Percentiles rank a stretch among this genome's conserved stretches.
Conservation (phyloP, 1,284 basidiomycete genomes). For the Xanthoconium separans region DNA sequence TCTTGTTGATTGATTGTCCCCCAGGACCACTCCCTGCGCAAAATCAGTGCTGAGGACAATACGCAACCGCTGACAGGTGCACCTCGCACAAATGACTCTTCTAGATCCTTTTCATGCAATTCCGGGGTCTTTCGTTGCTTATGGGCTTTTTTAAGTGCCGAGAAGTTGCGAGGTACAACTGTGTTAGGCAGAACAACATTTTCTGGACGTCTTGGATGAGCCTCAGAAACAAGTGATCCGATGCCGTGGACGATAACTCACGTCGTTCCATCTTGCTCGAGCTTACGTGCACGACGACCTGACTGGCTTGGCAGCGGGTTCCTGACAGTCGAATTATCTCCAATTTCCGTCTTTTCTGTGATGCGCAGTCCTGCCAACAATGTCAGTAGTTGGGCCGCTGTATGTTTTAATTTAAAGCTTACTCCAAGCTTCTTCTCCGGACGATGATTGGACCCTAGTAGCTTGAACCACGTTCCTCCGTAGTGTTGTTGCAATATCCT, state of each 20-base stretch:
- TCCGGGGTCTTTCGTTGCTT: constrained; percentile 61
- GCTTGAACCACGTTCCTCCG: constrained; percentile 75
- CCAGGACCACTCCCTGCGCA: constrained; percentile 74
- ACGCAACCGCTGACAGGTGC: constrained; percentile 17
- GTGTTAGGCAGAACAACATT: constrained; percentile 42
- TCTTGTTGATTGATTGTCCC: constrained; percentile 85
- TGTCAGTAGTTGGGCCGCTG: constrained; percentile 1
- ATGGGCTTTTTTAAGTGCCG: constrained; percentile 67
- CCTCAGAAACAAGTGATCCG: constrained; percentile 25
- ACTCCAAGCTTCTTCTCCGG: constrained; percentile 57
- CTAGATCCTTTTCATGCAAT: constrained; percentile 68
- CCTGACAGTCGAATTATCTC: constrained; percentile 71
- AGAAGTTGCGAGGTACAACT: constrained; percentile 48
- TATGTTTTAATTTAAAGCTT: constrained; percentile 19
- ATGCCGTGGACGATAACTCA: constrained; percentile 27
- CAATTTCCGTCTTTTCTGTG: constrained; percentile 70
- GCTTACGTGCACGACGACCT: constrained; percentile 45
- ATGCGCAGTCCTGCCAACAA: constrained; percentile 53
- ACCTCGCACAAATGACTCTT: constrained; percentile 79
- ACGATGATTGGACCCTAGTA: constrained; percentile 36
- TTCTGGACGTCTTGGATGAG: constrained; percentile 36
- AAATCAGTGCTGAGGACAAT: constrained; percentile 7
- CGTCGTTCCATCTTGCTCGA: constrained; percentile 37
- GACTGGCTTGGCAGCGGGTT: constrained; percentile 43
- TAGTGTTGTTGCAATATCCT: constrained; percentile 65